phyloP scores from a whole-genome alignment of 345 rosid species.

The Brassica juncea region DNA sequence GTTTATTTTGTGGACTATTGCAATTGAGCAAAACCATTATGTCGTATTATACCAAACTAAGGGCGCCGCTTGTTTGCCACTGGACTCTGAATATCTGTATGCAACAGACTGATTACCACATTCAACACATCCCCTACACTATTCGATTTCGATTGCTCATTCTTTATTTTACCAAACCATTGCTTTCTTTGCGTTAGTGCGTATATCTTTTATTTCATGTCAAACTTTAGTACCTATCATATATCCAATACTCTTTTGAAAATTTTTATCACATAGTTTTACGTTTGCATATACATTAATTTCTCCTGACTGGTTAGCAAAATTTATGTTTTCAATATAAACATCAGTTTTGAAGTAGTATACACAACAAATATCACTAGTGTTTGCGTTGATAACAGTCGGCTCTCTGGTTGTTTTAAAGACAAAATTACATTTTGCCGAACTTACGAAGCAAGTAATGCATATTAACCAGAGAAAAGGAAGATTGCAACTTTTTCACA shows the following conservation, averaged over 20 bases:
- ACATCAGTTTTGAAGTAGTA: background rate
- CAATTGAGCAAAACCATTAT: slow-evolving; percentile 14
- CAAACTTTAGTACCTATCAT: background rate
- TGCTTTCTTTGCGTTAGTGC: slow-evolving; percentile 2
- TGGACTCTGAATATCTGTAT: slow-evolving; percentile 6
- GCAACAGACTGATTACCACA: slow-evolving; percentile 4
- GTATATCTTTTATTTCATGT: background rate
- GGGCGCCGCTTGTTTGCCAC: slow-evolving; percentile 32
- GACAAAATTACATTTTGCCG: background rate
- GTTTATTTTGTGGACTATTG: background rate
- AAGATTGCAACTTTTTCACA: background rate
- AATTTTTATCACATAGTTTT: background rate
- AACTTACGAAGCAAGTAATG: slow-evolving; percentile 5
- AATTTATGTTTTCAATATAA: background rate
- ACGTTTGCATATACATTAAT: background rate
- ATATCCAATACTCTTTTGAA: background rate
- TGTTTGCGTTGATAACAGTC: background rate
- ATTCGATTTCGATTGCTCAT: slow-evolving; percentile 16
- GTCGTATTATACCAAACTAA: slow-evolving; percentile 8
- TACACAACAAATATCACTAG: background rate
- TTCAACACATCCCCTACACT: background rate
- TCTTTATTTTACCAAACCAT: slow-evolving; percentile 2
- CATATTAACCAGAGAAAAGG: background rate
- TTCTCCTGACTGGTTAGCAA: background rate
- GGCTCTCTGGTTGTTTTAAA: background rate